Conservation (phyloP, 2,329 filamentous ascomycete species). For the Colletotrichum chrysophilum region DNA sequence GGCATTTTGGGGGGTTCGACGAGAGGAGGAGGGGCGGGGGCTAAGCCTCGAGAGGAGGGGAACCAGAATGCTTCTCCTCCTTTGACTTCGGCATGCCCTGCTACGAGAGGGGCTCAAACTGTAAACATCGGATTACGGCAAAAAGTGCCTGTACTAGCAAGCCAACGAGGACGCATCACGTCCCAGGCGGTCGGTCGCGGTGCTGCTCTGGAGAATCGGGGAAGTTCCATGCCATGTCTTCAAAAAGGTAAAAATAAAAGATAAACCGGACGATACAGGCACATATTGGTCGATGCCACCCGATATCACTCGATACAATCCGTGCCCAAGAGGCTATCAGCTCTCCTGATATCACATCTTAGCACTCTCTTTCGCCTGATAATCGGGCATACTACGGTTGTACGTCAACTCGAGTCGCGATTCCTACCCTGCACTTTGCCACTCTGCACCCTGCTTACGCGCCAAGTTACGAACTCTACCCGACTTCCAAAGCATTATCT, state of each 20-base stretch:
- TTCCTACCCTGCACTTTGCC: background rate
- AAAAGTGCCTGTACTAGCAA: background rate
- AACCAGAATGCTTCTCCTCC: background rate
- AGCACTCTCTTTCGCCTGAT: background rate
- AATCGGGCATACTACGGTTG: background rate
- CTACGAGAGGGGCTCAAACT: background rate
- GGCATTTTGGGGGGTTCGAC: background rate
- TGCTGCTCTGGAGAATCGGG: background rate
- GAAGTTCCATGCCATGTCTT: background rate
- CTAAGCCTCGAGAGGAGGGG: background rate
- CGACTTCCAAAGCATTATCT: background rate
- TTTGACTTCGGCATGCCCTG: background rate
- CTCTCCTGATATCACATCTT: background rate
- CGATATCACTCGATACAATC: background rate
- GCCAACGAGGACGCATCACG: background rate
- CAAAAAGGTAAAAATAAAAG: background rate
- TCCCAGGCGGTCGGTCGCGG: constrained; percentile 6
- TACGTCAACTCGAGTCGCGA: background rate
- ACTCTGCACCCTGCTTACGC: background rate
- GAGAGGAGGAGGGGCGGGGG: background rate
- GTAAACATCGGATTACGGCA: constrained; percentile 7
- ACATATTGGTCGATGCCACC: background rate
- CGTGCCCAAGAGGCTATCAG: background rate
- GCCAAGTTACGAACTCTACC: background rate
- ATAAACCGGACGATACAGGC: background rate